Evolutionary conservation across 306 rosid genomes (phyloP), one percentile per base, ranked within the genome.

Genomic region (Fagus sylvatica): DNA sequence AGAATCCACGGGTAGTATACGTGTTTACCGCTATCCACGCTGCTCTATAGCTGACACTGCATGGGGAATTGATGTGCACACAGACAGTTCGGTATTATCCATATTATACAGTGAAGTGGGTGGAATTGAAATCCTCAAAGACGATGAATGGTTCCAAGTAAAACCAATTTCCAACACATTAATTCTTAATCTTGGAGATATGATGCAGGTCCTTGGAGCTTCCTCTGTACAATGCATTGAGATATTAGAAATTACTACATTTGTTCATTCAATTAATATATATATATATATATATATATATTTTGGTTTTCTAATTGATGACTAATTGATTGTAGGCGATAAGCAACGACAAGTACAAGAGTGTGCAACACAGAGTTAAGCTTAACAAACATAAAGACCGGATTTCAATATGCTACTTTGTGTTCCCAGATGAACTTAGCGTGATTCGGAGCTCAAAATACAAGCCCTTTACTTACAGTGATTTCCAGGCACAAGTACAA

Each of bases 361-460:
- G 93, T 56, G 91, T 81, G 78, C 39, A 79, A 41, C 97, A 90
- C 75, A 89, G 90, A 74, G 97, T 93, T 78, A 87, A 80, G 62
- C 80, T 88, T 34, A 85, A 84, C 84, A 76, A 71, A 53, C n/a
- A 78, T 1, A 85, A 7, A 57, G 97, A 90, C 16, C 61, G 93
- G 59, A 56, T 89, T 3, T 93, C 97, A 53, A 19, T 87, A 9
- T 83, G 96, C 82, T 89, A 90, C 74, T 93, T 93, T 74, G 94
- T 87, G 71, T 93, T 90, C 40, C 97, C 96, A 0, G 85, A 36
- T 4, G 91, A 89, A 36, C 88, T 60, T 0, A 71, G 64, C 73
- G 85, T 87, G 55, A 90, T 93, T 56, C 80, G 81, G 53, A 92
- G 92, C 82, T 83, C 89, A 30, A 84, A 87, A 19, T 92, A 92